Percentiles rank a stretch among this genome's conserved stretches.
Evolutionary conservation across 2,329 filamentous ascomycete species (phyloP).

Genomic region (Pyrenochaeta sp.): DNA sequence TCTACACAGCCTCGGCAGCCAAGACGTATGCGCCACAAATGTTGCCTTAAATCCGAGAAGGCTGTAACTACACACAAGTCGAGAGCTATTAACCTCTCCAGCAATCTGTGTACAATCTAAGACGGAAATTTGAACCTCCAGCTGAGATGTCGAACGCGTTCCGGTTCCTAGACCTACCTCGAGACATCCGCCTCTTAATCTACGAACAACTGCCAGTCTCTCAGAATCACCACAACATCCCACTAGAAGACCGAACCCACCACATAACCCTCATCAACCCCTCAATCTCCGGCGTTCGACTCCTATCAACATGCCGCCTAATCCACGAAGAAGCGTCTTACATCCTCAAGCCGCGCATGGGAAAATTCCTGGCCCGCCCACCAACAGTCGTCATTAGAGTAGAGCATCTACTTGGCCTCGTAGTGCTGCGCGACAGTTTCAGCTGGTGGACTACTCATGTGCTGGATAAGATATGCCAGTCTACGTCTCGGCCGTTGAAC

Average conservation of each 20-base stretch:
- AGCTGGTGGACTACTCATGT: not conserved
- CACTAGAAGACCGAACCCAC: not conserved
- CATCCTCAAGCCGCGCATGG: not conserved
- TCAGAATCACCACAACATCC: not conserved
- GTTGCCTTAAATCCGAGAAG: too few species aligned
- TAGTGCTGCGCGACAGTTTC: not conserved
- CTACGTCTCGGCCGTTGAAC: not conserved
- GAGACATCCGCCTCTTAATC: conserved; percentile 15
- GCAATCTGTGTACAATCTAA: too few species aligned
- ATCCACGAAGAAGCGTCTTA: conserved; percentile 8
- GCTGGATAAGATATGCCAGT: not conserved
- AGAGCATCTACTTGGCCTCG: not conserved
- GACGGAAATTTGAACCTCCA: not conserved
- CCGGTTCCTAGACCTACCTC: conserved; percentile 11
- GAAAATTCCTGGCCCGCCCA: not conserved
- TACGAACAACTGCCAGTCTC: conserved; percentile 7
- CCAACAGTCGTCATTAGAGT: not conserved
- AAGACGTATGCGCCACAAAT: too few species aligned
- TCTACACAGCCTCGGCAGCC: too few species aligned
- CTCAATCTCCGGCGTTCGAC: conserved; percentile 1
- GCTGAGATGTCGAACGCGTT: conserved; percentile 2
- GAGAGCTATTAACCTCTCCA: too few species aligned
- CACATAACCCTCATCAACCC: conserved; percentile 10
- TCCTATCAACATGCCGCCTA: conserved; percentile 8
- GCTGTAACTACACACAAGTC: too few species aligned